Evolutionary conservation across 192 early-diverging fungal genomes (phyloP), one percentile per base, ranked within the genome.

Genomic region (Backusella mclennaniae): DNA sequence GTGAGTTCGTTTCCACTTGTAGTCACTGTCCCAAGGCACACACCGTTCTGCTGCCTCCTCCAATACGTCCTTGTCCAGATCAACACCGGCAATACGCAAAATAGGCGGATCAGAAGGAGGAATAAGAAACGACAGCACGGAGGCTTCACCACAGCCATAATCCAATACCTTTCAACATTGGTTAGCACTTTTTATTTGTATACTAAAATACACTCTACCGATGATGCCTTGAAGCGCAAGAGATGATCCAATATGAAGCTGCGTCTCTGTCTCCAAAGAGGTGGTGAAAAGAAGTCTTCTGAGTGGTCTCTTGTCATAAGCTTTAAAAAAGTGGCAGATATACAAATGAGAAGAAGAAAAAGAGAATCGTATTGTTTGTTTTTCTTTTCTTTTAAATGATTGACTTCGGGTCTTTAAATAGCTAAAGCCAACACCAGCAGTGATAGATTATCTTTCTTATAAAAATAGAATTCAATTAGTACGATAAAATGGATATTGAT

Each of bases 191-290:
- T 84, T 76, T n/a, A 81, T 84, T 14, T 15, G 12, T 36, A 67
- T 29, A 35, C 4, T 3, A 67, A 15, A 4, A 6, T 0, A 36
- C 0, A 69, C 11, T 23, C 21, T 69, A 69, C 68, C 4, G 7
- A 23, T 23, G 35, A 41, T 39, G 35, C 4, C 6, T 39, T 69
- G 36, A 69, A 69, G 3, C 68, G 68, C 12, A 38, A 26, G 1
- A 95, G 79, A 21, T 81, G 76, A 21, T 85, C 79, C 6, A 85
- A 75, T 44, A 93, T 87, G 66, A 92, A 86, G 33, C 81, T 83
- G 21, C 95, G 85, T 52, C 96, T 88, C 79, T 97, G 96, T 79
- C 88, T 88, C 96, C 96, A 97, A 63, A 97, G 87, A 21, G 94
- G 87, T 4, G 94, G 92, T 33, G 74, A 69, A 42, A 83, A 83